Conservation (phyloP, 225 moss, liverwort and hornwort genomes). For the Rhytidiadelphus loreus region DNA sequence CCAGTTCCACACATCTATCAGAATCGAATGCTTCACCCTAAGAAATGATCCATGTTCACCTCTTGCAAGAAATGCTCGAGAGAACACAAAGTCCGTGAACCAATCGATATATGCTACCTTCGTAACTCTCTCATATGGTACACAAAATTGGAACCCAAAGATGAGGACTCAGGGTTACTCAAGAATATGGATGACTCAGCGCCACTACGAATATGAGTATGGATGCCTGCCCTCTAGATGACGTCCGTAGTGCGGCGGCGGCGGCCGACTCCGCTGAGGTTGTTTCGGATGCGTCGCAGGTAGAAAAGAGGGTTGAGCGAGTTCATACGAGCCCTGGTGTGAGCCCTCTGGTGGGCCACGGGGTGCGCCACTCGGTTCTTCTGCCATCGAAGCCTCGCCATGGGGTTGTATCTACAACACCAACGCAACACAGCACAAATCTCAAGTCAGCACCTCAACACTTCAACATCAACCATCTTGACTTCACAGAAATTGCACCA, state of each 20-base stretch:
- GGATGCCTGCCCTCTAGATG: neutral
- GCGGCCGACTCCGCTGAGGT: neutral
- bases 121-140: neutral
- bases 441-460: neutral
- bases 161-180: neutral
- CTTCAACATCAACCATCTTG: neutral
- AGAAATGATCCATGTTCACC: neutral
- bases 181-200: neutral
- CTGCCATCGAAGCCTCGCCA: slow-evolving; percentile 3
- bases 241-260: neutral
- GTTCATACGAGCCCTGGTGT: neutral
- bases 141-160: neutral
- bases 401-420: slow-evolving; percentile 12
- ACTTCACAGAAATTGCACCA: neutral
- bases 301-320: slow-evolving; percentile 16
- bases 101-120: neutral
- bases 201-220: neutral
- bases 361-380: slow-evolving; percentile 16
- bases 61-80: neutral
- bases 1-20: neutral
- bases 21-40: neutral
- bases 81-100: neutral
- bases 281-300: slow-evolving; percentile 24
- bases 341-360: neutral
- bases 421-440: neutral